phyloP scores from a whole-genome alignment of 257 asterid species.

The Solanum sejunctum region DNA sequence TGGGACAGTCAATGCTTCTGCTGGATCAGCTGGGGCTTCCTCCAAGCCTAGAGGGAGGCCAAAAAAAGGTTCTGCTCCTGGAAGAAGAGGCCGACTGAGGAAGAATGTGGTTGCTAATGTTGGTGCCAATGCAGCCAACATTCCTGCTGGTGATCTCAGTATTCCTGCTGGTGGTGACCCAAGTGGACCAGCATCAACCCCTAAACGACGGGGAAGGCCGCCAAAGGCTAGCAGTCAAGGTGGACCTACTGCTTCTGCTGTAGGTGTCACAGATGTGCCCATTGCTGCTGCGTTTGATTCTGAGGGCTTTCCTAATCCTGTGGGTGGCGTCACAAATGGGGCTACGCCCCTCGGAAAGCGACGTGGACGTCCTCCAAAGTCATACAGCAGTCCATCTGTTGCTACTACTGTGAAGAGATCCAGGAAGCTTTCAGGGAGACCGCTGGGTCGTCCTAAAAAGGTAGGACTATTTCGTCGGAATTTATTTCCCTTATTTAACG shows the following conservation, averaged over 20 bases:
- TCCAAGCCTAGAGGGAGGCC: constrained; percentile 6
- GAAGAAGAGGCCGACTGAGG: constrained; percentile 51
- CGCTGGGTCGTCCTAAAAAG: constrained; percentile 81
- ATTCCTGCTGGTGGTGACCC: constrained; percentile 11
- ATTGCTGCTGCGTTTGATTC: not conserved
- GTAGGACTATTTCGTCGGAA: constrained; percentile 12
- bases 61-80: constrained; percentile 3
- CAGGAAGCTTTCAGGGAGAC: constrained; percentile 49
- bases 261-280: not conserved
- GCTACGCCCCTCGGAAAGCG: constrained; percentile 23
- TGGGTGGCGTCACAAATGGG: not conserved
- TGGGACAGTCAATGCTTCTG: not conserved
- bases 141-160: not conserved
- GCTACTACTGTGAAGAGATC: constrained; percentile 11
- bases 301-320: not conserved
- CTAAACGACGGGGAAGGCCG: constrained; percentile 65
- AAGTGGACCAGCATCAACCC: constrained; percentile 6
- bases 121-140: not conserved
- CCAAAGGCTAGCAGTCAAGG: constrained; percentile 15
- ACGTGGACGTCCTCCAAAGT: constrained; percentile 55
- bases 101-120: constrained; percentile 3
- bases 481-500: not conserved
- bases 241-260: constrained; percentile 1
- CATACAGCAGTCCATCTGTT: constrained; percentile 10
- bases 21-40: not conserved